Conservation (phyloP, 2,329 filamentous ascomycete species). For the Diaporthe capsici region DNA sequence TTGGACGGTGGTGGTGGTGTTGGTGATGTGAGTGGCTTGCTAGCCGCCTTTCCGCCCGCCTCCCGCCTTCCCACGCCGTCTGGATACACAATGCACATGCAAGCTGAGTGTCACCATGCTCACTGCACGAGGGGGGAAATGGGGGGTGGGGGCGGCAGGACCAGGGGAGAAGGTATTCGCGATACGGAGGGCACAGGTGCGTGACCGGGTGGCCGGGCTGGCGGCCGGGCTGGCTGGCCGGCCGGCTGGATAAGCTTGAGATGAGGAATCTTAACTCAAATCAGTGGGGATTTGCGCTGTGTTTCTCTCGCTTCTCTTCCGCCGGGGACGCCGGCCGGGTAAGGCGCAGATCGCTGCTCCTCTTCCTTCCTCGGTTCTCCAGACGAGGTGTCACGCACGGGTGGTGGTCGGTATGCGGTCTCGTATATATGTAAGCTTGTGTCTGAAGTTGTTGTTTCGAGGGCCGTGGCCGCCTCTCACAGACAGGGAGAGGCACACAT, state of each 20-base stretch:
- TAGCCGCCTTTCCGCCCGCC: neutral
- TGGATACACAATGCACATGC: neutral
- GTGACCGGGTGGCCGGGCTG: constrained; percentile 1
- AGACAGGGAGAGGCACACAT: neutral
- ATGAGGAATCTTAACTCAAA: neutral
- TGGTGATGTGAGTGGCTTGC: constrained; percentile 19
- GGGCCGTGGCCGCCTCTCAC: neutral
- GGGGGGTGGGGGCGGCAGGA: neutral
- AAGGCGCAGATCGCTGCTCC: neutral
- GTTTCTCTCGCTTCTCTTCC: neutral
- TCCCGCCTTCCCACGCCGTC: no score
- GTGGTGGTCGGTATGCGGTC: neutral
- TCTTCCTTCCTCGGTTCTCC: neutral
- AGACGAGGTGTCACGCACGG: neutral
- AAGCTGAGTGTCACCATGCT: neutral
- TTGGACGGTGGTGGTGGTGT: neutral
- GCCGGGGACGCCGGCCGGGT: constrained; percentile 2
- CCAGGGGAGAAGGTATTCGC: neutral
- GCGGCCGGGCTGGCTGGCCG: neutral
- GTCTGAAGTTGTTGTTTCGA: constrained; percentile 17
- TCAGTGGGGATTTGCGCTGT: constrained; percentile 4
- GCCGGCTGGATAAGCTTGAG: neutral
- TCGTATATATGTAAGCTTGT: constrained; percentile 12
- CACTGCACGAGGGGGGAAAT: neutral
- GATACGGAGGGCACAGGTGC: neutral